Base-by-base conservation (phyloP, 2,329 filamentous ascomycete species). In the Cladophialophora psammophila region DNA sequence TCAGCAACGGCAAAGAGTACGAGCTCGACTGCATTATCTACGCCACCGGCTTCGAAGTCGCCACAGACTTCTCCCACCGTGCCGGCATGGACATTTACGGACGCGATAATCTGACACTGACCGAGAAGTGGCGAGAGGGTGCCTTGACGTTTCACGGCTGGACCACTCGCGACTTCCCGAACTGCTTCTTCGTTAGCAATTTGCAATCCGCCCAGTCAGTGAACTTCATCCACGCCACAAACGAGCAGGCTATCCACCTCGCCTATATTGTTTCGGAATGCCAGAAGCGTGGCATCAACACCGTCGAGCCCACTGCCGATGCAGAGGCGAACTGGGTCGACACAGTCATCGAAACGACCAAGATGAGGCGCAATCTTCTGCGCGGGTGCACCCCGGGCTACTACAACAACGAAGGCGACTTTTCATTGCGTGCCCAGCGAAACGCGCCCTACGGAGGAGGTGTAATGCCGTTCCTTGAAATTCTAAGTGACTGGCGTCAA, bases 1-100 rank as follows among this genome's bases (percentile, higher is more conserved):
- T 86, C 0, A 81, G 81, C 4, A 80, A 78, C 45, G 83, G 79
- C 10, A 74, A 78, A 31, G 81, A 85, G 54, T 85, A 86, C 69
- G 75, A 80, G 4, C 64, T 86, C 42, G 83, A 86, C 67, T 72
- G 80, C 20, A 73, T 85, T 9, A 77, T 86, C 61, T 80, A 80
- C 66, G 77, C 77, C 7, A 86, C 84, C 0, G 83, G 83, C 6
- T 85, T 80, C 69, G 70, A 71, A 15, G 60, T 72, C 13, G 58
- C 67, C 10, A 68, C 67, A 13, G 61, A 60, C n/a, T 67, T 38
- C 12, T 40, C 67, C 5, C 64, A 67, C 54, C 56, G 63, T 31
- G 34, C 72, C 0, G 71, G 70, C n/a, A 75, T 72, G 59, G 65
- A 75, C 32, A 64, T 78, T 8, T n/a, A 68, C 18, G 75, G 76